A percentile compares a stretch with the other conserved stretches of the same genome.
Conservation (phyloP, 78 protist species). For the Dictyostelium purpureum region DNA sequence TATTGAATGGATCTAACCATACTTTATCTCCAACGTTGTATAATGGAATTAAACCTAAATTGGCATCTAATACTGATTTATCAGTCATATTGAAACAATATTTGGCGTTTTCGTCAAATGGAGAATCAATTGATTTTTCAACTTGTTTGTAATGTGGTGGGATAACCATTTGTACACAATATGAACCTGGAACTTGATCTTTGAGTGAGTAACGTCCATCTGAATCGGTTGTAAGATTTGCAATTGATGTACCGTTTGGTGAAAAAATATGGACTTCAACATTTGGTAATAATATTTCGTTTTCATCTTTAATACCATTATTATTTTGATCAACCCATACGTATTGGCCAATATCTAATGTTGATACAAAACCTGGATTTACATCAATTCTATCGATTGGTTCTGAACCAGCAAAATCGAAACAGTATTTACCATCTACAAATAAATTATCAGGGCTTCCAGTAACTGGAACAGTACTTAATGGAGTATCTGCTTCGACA, state of each 20-base stretch:
- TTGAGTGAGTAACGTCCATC: not conserved
- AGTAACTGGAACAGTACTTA: not conserved
- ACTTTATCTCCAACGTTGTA: not conserved
- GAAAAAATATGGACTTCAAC: not conserved
- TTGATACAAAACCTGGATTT: conserved; percentile 27
- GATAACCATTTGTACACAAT: conserved; percentile 7
- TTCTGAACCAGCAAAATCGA: not conserved
- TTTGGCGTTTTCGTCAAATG: not conserved
- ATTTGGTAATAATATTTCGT: conserved; percentile 6
- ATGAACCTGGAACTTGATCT: conserved; percentile 1
- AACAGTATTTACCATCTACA: not conserved
- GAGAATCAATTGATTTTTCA: not conserved
- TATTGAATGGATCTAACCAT: not conserved
- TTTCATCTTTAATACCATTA: not conserved
- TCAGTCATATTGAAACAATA: conserved; percentile 1
- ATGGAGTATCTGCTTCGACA: not conserved
- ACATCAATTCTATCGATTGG: not conserved
- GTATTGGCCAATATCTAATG: not conserved
- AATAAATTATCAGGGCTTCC: not conserved
- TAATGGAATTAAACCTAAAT: not conserved
- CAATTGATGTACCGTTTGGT: conserved; percentile 17
- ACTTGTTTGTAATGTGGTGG: not conserved
- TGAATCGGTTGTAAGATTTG: not conserved
- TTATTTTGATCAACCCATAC: conserved; percentile 13
- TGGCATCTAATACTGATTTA: not conserved